These are phyloP conservation scores for Suillus cothurnatus DNA, from an alignment of 768 basidiomycete genomes.

Conservation along the genomic window DNA sequence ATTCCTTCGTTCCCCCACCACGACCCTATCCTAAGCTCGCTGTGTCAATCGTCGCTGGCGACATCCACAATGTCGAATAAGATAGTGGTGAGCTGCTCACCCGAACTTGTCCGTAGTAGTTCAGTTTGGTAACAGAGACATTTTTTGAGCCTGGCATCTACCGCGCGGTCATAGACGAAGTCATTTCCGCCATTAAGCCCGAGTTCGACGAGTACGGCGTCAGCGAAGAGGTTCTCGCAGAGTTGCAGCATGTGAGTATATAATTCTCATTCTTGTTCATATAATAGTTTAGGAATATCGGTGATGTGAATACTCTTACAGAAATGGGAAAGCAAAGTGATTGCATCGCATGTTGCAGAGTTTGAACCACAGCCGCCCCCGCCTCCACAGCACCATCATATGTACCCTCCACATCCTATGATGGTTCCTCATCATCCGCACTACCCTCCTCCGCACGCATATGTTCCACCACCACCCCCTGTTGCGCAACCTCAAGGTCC, in stretches of 20 bases:
- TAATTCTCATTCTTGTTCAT: slow-evolving; percentile 15
- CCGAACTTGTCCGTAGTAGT: slow-evolving; percentile 59
- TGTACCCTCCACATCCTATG: slow-evolving; percentile 63
- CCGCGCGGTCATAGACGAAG: slow-evolving; percentile 95
- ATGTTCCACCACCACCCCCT: slow-evolving; percentile 44
- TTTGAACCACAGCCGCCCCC: slow-evolving; percentile 68
- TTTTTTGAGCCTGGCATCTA: slow-evolving; percentile 86
- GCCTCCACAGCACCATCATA: slow-evolving; percentile 48
- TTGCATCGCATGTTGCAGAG: slow-evolving; percentile 93
- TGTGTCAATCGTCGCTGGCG: slow-evolving; percentile 30
- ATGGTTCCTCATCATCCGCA: slow-evolving; percentile 59
- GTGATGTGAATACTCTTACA: slow-evolving; percentile 36
- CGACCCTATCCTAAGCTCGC: slow-evolving; percentile 35
- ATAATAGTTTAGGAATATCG: slow-evolving; percentile 3
- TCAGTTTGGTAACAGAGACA: slow-evolving; percentile 51
- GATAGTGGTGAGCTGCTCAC: slow-evolving; percentile 94
- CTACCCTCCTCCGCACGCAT: slow-evolving; percentile 52
- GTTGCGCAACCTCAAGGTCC: slow-evolving; percentile 34
- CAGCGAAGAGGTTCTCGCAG: slow-evolving; percentile 84
- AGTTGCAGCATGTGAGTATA: slow-evolving; percentile 81
- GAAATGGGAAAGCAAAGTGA: slow-evolving; percentile 97
- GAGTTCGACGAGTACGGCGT: slow-evolving; percentile 99
- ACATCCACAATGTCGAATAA: slow-evolving; percentile 85
- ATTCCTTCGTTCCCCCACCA: slow-evolving; percentile 32
- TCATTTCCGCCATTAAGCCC: slow-evolving; percentile 81